Percentiles rank a stretch among this genome's conserved stretches.
Evolutionary conservation across 1,284 basidiomycete species (phyloP).

Genomic region (Agaricales sp.): DNA sequence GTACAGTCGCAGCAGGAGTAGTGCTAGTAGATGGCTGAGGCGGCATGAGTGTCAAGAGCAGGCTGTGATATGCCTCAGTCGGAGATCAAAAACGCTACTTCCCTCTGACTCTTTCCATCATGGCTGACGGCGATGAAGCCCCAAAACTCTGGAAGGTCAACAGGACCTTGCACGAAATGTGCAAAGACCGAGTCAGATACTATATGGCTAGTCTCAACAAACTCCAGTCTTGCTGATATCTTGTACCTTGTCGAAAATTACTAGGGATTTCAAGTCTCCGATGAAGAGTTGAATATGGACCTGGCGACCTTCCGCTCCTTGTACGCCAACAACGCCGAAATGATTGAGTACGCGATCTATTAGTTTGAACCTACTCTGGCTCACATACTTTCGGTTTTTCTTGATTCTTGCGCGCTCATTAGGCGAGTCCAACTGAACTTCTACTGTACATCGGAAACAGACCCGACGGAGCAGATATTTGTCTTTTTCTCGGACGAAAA

Average conservation of each 20-base stretch:
- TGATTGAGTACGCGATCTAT: conserved; percentile 52
- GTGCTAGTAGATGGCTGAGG: conserved; percentile 28
- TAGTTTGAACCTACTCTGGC: conserved; percentile 9
- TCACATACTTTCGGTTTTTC: conserved; percentile 6
- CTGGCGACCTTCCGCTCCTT: conserved; percentile 60
- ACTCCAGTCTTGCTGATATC: conserved; percentile 13
- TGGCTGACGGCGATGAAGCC: conserved; percentile 64
- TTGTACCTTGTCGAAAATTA: conserved; percentile 12
- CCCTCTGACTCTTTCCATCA: conserved; percentile 21
- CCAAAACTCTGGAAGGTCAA: conserved; percentile 94
- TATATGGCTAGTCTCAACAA: conserved; percentile 4
- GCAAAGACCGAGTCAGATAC: conserved; percentile 74
- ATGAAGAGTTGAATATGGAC: conserved; percentile 86
- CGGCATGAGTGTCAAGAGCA: conserved; percentile 18
- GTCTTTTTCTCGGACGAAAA: conserved; percentile 90
- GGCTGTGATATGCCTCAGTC: conserved; percentile 4
- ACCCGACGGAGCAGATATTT: conserved; percentile 78
- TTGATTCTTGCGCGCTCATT: conserved; percentile 8
- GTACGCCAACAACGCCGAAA: conserved; percentile 55
- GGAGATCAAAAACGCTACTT: too few species aligned
- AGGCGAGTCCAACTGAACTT: conserved; percentile 87
- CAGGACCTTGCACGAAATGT: conserved; percentile 93
- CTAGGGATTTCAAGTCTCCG: conserved; percentile 84
- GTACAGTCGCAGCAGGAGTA: conserved; percentile 23
- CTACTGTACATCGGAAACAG: conserved; percentile 65